Percentiles rank a stretch among this genome's conserved stretches.
Evolutionary conservation across 2,329 filamentous ascomycete genomes (phyloP).

Genomic region (Fusarium sp.): DNA sequence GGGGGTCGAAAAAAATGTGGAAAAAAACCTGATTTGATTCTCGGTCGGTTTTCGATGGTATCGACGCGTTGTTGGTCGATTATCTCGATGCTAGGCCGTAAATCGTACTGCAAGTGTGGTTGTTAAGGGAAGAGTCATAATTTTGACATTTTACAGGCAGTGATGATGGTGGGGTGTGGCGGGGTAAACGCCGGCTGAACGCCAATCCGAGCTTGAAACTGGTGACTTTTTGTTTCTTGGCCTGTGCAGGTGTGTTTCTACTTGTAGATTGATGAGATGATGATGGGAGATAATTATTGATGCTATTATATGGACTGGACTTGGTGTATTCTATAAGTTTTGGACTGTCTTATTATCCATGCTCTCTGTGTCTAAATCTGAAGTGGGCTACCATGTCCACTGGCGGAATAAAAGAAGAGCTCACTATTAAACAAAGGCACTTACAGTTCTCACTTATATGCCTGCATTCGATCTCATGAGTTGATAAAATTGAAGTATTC

Average conservation of each 20-base stretch:
- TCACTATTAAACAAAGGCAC: background rate
- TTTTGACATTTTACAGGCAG: conserved; percentile 58
- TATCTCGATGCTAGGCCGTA: conserved; percentile 38
- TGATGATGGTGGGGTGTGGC: conserved; percentile 56
- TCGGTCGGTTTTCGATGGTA: conserved; percentile 6
- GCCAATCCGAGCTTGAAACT: conserved; percentile 1
- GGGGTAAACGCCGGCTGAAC: conserved; percentile 41
- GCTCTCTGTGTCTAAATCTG: background rate
- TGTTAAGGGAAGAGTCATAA: conserved; percentile 54
- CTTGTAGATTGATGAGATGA: background rate
- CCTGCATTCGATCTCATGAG: background rate
- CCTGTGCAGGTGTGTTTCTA: background rate
- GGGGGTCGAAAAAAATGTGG: conserved; percentile 13
- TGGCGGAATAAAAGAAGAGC: background rate
- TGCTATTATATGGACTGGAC: background rate
- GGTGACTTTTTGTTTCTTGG: background rate
- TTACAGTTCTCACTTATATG: background rate
- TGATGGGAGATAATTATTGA: background rate
- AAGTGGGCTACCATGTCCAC: background rate
- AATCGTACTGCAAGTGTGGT: conserved; percentile 41
- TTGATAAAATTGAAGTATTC: background rate
- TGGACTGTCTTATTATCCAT: background rate
- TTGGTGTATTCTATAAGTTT: background rate
- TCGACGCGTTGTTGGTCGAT: conserved; percentile 22
- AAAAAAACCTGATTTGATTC: conserved; percentile 19